phyloP scores from a whole-genome alignment of 805 yeast genomes.

The Saccharomyces jurei region DNA sequence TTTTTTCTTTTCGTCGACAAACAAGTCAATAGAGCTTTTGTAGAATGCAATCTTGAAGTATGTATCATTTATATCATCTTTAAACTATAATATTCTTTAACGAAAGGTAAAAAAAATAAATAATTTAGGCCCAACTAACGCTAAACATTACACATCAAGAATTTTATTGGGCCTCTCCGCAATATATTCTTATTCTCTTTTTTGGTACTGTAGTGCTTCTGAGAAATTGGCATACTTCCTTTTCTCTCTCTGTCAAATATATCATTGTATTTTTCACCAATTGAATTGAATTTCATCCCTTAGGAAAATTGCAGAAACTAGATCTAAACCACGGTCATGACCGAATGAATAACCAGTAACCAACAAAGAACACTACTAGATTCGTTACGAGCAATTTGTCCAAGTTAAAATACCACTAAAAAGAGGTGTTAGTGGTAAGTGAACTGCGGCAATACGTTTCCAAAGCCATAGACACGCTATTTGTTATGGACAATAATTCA shows the following conservation, averaged over 20 bases:
- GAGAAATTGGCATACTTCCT: neutral
- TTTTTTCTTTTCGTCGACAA: neutral
- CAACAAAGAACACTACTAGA: neutral
- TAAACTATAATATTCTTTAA: neutral
- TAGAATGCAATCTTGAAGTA: neutral
- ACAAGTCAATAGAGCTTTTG: too few relatives aligned
- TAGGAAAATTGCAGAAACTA: neutral
- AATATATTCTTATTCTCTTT: neutral
- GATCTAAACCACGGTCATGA: neutral
- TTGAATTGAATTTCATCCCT: neutral
- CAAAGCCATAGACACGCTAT: neutral
- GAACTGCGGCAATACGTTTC: neutral
- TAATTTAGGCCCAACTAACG: neutral
- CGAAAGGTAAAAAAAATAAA: neutral
- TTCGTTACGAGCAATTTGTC: neutral
- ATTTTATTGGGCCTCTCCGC: neutral
- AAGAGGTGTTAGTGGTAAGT: neutral
- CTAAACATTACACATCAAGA: neutral
- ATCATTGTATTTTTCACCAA: neutral
- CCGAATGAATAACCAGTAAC: neutral
- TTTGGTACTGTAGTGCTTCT: neutral
- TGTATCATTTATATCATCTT: neutral
- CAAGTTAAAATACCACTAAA: neutral
- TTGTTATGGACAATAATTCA: neutral
- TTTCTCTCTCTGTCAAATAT: neutral